Percentiles rank a stretch among this genome's conserved stretches.
Evolutionary conservation across 148 eudicot species (phyloP).

Genomic region (Silene uniflora): DNA sequence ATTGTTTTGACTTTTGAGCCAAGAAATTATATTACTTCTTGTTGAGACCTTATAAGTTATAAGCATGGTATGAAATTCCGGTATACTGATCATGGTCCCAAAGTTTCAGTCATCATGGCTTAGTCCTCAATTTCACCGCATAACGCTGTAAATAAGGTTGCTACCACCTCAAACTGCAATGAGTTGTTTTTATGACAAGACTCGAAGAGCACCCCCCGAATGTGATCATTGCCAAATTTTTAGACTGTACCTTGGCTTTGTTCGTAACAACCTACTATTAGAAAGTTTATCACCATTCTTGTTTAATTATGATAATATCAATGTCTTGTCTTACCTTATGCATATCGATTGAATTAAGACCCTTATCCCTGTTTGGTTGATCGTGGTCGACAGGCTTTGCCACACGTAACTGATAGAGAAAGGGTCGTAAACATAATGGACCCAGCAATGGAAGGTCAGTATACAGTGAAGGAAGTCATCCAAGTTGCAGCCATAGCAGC

Average conservation of each 20-base stretch:
- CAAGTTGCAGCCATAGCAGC: constrained; percentile 97
- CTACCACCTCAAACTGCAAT: neutral
- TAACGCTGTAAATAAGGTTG: neutral
- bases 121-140: neutral
- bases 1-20: no score
- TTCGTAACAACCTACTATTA: no score
- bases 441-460: constrained; percentile 78
- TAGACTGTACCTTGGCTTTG: neutral
- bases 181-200: neutral
- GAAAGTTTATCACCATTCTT: neutral
- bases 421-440: constrained; percentile 83
- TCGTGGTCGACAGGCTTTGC: constrained; percentile 56
- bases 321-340: neutral
- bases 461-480: constrained; percentile 73
- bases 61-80: no score
- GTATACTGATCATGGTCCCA: neutral
- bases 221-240: neutral
- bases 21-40: no score
- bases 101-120: neutral
- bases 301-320: neutral
- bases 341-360: neutral
- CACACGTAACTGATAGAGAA: constrained; percentile 81
- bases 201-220: no score
- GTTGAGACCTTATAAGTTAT: neutral
- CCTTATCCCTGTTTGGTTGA: neutral